Evolutionary conservation across 345 rosid genomes (phyloP).

Genomic region (Eucalyptus virginea): DNA sequence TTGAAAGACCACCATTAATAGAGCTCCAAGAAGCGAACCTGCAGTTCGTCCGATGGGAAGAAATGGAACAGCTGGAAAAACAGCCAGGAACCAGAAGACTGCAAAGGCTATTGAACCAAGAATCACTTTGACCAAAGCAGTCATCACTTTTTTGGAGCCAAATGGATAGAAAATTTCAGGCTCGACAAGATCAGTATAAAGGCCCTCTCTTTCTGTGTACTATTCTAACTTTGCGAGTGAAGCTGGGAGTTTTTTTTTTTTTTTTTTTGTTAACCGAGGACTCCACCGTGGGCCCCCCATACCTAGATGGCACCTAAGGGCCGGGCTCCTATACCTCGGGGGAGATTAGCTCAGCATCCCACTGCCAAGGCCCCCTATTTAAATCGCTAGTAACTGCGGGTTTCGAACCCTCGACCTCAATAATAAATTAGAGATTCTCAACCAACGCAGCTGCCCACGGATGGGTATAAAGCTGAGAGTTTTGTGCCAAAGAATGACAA

Average conservation of each 20-base stretch:
- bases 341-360: too few relatives aligned
- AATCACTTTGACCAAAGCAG: background rate
- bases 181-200: background rate
- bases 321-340: too few relatives aligned
- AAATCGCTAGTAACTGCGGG: too few relatives aligned
- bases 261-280: too few relatives aligned
- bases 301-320: too few relatives aligned
- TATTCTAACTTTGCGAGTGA: background rate
- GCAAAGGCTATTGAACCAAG: background rate
- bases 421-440: too few relatives aligned
- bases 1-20: background rate
- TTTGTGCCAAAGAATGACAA: background rate
- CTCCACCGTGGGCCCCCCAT: too few relatives aligned
- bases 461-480: background rate
- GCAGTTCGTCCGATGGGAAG: background rate
- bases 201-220: background rate
- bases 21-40: background rate
- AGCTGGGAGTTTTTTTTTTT: background rate
- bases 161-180: background rate
- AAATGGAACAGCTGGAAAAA: background rate
- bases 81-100: background rate
- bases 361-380: too few relatives aligned
- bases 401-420: too few relatives aligned
- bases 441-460: too few relatives aligned
- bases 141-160: background rate